Base-by-base conservation (phyloP, 2,329 filamentous ascomycete genomes). In the Monilinia fructicola region DNA sequence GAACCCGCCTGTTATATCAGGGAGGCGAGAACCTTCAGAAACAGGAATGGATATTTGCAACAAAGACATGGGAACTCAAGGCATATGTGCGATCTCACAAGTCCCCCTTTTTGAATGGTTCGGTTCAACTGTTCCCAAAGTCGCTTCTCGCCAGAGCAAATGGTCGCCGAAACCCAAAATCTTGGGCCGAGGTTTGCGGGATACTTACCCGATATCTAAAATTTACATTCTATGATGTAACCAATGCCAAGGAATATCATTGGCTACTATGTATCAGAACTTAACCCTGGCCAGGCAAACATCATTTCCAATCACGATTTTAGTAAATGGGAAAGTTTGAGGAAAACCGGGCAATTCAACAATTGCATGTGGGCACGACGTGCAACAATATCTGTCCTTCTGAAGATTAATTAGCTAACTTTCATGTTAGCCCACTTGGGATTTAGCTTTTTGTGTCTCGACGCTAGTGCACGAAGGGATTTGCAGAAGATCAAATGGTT, bases 301-400 rank as follows among this genome's bases (percentile, higher is more conserved):
- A 28, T 21, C 23, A 59, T 14, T 46, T 12, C 18, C 10, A 18
- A 35, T 31, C 31, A 18, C 42, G 18, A 59, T 59, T 9, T 2
- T 11, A 7, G 18, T 3, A 10, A 14, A 60, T 60, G 44, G 42
- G 28, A 60, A 50, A 60, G 42, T 11, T 23, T 23, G 4, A 9
- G 23, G 2, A 16, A 59, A 6, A 12, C 3, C 48, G 21, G 21
- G 44, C 11, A 60, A 23, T 50, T 23, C 21, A 26, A 18, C 28
- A 60, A 60, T 38, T 2, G 42, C 56, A 50, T 60, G 21, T 26
- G 44, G 11, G 9, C 14, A 9, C 21, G 56, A 38, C 1, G 28
- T 35, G 56, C 56, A 60, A 60, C 56, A 60, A 23, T 23, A 48
- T 14, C 21, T 23, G 31, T 50, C n/a, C 26, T 60, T 50, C 21